phyloP scores from a whole-genome alignment of 179 eudicot genomes.

The Heliamphora pulchella region DNA sequence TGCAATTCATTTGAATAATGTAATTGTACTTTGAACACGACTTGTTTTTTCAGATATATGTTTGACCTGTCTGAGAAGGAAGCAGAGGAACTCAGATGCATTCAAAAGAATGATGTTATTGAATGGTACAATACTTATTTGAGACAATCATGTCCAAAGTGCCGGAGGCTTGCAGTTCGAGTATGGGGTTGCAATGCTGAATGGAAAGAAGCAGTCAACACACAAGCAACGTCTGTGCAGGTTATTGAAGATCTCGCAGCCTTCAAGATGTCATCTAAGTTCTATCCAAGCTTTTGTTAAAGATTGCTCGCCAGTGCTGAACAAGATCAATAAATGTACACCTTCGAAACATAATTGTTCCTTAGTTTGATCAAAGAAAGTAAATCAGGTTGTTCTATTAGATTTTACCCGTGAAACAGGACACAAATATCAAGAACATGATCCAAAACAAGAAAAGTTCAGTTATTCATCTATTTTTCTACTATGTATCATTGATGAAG shows the following conservation, averaged over 20 bases:
- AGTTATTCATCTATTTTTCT: neutral
- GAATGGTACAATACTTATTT: slow-evolving; percentile 68
- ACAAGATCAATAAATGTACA: neutral
- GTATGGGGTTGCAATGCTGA: slow-evolving; percentile 89
- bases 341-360: neutral
- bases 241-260: slow-evolving; percentile 46
- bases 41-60: slow-evolving; percentile 55
- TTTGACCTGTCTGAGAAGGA: slow-evolving; percentile 74
- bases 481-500: neutral
- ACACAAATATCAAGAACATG: slow-evolving; percentile 1
- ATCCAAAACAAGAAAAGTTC: neutral
- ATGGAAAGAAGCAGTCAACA: slow-evolving; percentile 31
- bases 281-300: slow-evolving; percentile 70
- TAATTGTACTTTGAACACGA: too few species aligned
- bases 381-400: slow-evolving; percentile 10
- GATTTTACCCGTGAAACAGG: neutral
- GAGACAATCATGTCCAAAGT: slow-evolving; percentile 47
- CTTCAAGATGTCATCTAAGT: slow-evolving; percentile 52
- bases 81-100: slow-evolving; percentile 46
- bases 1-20: too few species aligned
- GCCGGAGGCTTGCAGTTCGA: slow-evolving; percentile 72
- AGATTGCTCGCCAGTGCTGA: neutral
- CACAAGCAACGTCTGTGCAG: slow-evolving; percentile 28
- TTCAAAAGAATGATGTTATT: slow-evolving; percentile 50
- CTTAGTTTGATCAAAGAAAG: neutral